Evolutionary conservation across 345 rosid species (phyloP).

Genomic region (Corymbia maculata): DNA sequence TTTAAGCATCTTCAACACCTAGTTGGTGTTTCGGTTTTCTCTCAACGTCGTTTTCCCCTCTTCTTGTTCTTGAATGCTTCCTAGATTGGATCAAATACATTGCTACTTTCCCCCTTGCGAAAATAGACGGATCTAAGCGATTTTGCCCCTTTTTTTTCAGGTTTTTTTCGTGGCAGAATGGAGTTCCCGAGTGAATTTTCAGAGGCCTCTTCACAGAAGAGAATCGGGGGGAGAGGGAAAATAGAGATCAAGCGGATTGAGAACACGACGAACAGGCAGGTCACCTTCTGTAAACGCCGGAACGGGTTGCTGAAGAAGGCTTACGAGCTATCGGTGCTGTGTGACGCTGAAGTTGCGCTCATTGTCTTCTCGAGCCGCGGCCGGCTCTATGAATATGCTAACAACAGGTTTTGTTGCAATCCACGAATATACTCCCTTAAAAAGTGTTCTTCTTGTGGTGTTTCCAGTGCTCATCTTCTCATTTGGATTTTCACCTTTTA

Average conservation of each 20-base stretch:
- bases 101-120: neutral
- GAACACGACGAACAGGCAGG: constrained; percentile 74
- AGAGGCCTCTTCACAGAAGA: constrained; percentile 40
- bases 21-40: neutral
- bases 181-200: constrained; percentile 37
- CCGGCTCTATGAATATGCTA: constrained; percentile 85
- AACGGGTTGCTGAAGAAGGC: constrained; percentile 88
- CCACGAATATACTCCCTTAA: neutral
- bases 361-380: constrained; percentile 80
- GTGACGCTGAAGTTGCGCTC: constrained; percentile 81
- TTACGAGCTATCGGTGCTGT: constrained; percentile 70
- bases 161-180: constrained; percentile 10
- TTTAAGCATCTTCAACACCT: neutral
- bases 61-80: neutral
- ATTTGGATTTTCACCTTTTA: neutral
- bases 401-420: constrained; percentile 36
- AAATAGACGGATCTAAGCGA: neutral
- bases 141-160: neutral
- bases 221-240: constrained; percentile 52
- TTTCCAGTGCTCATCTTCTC: neutral
- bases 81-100: neutral
- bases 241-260: constrained; percentile 78
- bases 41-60: neutral
- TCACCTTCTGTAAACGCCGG: constrained; percentile 80
- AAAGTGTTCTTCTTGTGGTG: neutral